These are phyloP conservation scores for Tricholomella constricta DNA, from an alignment of 768 basidiomycete species.

Conservation along the genomic window DNA sequence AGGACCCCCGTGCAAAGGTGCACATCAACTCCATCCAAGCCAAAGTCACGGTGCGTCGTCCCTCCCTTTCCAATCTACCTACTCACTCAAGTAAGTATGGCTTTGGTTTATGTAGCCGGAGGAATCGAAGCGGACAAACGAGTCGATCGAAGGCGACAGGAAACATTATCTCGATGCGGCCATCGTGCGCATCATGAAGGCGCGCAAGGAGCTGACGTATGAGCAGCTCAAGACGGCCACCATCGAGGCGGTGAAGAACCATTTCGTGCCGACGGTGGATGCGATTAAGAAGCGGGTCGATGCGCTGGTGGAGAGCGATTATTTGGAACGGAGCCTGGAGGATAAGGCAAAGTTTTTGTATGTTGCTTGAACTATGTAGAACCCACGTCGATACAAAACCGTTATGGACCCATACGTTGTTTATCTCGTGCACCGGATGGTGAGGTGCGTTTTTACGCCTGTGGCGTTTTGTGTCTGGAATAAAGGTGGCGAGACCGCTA, in stretches of 20 bases:
- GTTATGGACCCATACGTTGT: no score
- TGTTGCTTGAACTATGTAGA: constrained; percentile 52
- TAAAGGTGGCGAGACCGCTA: no score
- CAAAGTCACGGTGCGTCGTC: constrained; percentile 75
- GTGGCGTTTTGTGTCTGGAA: no score
- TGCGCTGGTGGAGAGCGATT: constrained; percentile 82
- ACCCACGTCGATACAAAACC: no score
- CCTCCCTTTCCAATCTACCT: not conserved
- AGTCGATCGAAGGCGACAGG: constrained; percentile 84
- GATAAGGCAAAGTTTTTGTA: constrained; percentile 78
- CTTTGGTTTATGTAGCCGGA: constrained; percentile 57
- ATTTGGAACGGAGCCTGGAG: constrained; percentile 73
- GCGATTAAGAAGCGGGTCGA: constrained; percentile 87
- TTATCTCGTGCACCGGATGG: no score
- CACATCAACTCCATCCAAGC: constrained; percentile 97
- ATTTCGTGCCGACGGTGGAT: constrained; percentile 84
- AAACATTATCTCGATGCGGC: constrained; percentile 88
- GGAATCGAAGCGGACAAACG: constrained; percentile 81
- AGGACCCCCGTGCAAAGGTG: constrained; percentile 74
- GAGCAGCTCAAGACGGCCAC: constrained; percentile 81
- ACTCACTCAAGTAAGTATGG: not conserved
- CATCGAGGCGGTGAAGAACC: constrained; percentile 82
- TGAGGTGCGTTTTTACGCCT: no score
- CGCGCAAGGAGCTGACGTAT: constrained; percentile 79
- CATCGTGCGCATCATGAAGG: constrained; percentile 97